Percentiles rank a stretch among this genome's conserved stretches.
Evolutionary conservation across 352 stramenopile genomes (phyloP).

Genomic region (Pythium folliculosum): DNA sequence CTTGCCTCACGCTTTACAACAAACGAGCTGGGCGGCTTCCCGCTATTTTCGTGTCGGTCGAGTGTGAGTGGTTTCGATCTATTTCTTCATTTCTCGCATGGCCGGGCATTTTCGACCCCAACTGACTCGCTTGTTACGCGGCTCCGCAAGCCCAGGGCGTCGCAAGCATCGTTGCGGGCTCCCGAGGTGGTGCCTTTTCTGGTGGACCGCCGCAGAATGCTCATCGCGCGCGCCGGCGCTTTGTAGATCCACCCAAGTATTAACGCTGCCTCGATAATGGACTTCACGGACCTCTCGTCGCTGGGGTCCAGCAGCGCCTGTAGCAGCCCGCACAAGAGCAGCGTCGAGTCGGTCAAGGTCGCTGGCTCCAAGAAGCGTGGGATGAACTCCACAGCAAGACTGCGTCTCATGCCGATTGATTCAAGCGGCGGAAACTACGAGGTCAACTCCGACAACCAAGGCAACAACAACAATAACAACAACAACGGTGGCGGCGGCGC

Average conservation of each 20-base stretch:
- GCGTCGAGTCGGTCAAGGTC: constrained; percentile 35
- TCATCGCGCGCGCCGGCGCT: background rate
- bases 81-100: constrained; percentile 12
- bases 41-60: constrained; percentile 22
- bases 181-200: background rate
- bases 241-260: background rate
- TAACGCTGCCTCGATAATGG: constrained; percentile 4
- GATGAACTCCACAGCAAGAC: constrained; percentile 26
- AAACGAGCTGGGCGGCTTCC: background rate
- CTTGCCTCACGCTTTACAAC: background rate
- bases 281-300: constrained; percentile 62
- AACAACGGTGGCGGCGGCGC: too few relatives aligned
- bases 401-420: constrained; percentile 60
- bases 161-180: background rate
- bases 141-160: background rate
- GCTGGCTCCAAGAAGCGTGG: constrained; percentile 50
- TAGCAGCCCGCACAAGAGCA: constrained; percentile 36
- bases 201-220: background rate
- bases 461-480: constrained; percentile 28
- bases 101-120: background rate
- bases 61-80: constrained; percentile 23
- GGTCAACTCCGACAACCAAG: constrained; percentile 27
- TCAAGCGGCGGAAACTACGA: constrained; percentile 34
- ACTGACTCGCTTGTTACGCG: background rate
- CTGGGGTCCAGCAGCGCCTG: constrained; percentile 18